These are phyloP conservation scores for Fusarium redolens DNA, from an alignment of 2,329 filamentous ascomycete species.

Conservation along the genomic window DNA sequence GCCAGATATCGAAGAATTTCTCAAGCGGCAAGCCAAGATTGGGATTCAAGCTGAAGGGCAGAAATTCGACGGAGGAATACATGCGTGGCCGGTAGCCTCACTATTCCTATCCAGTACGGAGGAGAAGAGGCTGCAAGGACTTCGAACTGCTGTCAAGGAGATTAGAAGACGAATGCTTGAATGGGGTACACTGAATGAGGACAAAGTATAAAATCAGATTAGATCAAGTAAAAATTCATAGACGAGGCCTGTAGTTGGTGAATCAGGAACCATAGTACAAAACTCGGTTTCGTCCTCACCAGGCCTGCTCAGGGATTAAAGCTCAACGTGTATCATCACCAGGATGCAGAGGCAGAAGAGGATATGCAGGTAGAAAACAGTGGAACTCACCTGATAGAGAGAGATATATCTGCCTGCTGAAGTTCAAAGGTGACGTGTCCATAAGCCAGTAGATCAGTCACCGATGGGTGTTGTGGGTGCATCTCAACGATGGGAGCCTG, in stretches of 20 bases:
- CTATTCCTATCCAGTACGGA: conserved; percentile 64
- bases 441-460: neutral
- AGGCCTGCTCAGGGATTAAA: conserved; percentile 49
- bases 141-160: conserved; percentile 56
- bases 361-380: neutral
- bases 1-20: conserved; percentile 72
- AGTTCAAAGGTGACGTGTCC: neutral
- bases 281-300: conserved; percentile 63
- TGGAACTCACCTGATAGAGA: conserved; percentile 19
- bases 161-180: conserved; percentile 50
- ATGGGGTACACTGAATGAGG: conserved; percentile 25
- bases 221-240: conserved; percentile 70
- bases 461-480: conserved; percentile 3
- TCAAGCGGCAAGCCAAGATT: conserved; percentile 64
- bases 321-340: conserved; percentile 58
- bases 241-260: conserved; percentile 42
- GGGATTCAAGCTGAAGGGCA: conserved; percentile 66
- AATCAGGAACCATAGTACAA: conserved; percentile 59
- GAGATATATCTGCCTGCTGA: neutral
- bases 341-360: conserved; percentile 1
- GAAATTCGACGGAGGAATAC: conserved; percentile 75
- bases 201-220: conserved; percentile 63
- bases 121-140: conserved; percentile 63
- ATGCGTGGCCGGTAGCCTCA: conserved; percentile 84
- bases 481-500: conserved; percentile 15